Base-by-base conservation (phyloP, 75 land plant genomes). In the Adiantum capillusveneris region DNA sequence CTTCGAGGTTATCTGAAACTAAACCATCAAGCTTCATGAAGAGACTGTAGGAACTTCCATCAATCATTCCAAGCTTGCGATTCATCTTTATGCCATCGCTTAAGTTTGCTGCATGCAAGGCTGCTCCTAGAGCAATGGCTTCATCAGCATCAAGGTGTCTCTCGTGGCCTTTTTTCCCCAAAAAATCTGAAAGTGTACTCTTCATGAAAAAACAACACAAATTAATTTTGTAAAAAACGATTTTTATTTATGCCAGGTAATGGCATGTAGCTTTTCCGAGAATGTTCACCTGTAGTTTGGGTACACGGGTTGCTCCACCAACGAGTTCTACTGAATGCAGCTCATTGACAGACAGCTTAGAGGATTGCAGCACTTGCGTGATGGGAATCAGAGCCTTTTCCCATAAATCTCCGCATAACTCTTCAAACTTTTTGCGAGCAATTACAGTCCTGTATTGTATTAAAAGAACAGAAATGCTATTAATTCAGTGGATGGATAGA, bases 101-200 rank as follows among this genome's bases (percentile, higher is more conserved):
- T 55, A 92, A 44, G 68, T 92, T 92, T 43, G 97, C 97, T 58
- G 97, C 89, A 79, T 83, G 86, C 16, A 92, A 71, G 13, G 97
- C 70, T 46, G 97, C 76, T 57, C 97, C 97, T 55, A 92, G 81
- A 42, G 76, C 88, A 25, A 85, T 79, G 55, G 97, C 97, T 71
- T 92, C 97, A 79, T 92, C 97, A 51, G 97, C 86, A 74, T 92
- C 97, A 64, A 92, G 79, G 69, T 92, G 97, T 64, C 75, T 87
- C 62, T 85, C 94, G 50, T 88, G 65, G 27, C 71, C 75, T 42
- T 73, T 78, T 60, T 79, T 82, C 45, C 86, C 95, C 58, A 92
- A 78, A 63, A 77, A 82, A 44, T 79, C 89, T 61, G 79, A 78
- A 12, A 92, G 73, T 58, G 76, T 81, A 37, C 73, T 75, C 91